Base-by-base conservation (phyloP, 495 filamentous ascomycete genomes). In the Aspergillus steynii region DNA sequence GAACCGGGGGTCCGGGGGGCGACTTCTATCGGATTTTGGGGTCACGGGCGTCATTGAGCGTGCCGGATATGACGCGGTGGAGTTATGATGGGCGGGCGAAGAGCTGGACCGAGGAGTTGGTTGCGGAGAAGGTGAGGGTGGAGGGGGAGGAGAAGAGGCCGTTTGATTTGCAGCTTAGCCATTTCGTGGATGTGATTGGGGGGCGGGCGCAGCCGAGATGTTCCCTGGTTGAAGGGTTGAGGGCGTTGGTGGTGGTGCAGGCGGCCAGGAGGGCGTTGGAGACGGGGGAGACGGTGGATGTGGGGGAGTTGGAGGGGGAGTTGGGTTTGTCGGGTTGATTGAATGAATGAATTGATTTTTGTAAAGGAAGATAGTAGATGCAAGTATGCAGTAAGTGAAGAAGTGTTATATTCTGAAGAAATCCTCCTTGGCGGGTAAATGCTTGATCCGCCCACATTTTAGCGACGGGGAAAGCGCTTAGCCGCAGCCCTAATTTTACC, bases 1-100 rank as follows among this genome's bases (percentile, higher is more conserved):
- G 65, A 86, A 50, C 78, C 82, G 3, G 60, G 65, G 2, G 67
- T 73, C 2, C 51, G 69, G 66, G 64, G 0, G 65, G 66, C 29
- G 82, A 83, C 51, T 80, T 84, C 50, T 87, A 86, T 64, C 77
- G 83, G 0, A 85, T 87, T 46, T 78, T 87, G 60, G 85, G 84
- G 0, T 80, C 80, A 0, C 68, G 77, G 32, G 85, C 73, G 7
- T 82, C 75, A 54, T 65, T 87, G 10, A 84, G 81, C 60, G 78
- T 86, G 42, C 82, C 82, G 3, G 84, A 86, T 69, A 71, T 86
- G 72, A 80, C 72, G 29, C 64, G 76, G 15, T 85, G 80, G 83
- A 83, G 75, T 54, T 84, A 84, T 65, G 74, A 75, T 64, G 72
- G 68, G 5, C 42, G 46, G 7, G 47, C 62, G 66, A 74, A 72